These are phyloP conservation scores for Malus hybrid DNA, from an alignment of 331 rosid genomes.

Conservation along the genomic window DNA sequence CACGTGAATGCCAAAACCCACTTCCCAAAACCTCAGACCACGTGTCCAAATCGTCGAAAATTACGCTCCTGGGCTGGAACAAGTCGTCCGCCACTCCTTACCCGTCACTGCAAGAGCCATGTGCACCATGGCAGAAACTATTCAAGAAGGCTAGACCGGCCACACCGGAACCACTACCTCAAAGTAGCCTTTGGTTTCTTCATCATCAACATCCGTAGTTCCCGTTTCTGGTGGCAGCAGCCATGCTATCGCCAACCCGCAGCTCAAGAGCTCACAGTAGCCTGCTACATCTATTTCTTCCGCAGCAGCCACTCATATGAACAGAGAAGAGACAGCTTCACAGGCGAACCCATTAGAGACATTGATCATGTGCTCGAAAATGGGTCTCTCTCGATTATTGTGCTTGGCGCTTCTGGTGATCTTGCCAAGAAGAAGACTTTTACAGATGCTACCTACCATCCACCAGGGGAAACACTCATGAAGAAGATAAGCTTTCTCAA, in stretches of 20 bases:
- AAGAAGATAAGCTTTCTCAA: no score
- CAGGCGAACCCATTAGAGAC: conserved; percentile 38
- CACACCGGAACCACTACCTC: conserved; percentile 42
- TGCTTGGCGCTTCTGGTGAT: conserved; percentile 95
- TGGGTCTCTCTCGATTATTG: conserved; percentile 70
- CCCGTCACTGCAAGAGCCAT: no score
- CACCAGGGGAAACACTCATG: no score
- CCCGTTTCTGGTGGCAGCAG: conserved; percentile 36
- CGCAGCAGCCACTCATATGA: no score
- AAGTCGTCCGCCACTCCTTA: no score
- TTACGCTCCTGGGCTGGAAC: no score
- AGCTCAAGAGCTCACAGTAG: conserved; percentile 38
- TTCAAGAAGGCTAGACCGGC: conserved; percentile 99
- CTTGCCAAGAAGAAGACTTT: conserved; percentile 94
- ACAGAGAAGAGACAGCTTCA: conserved; percentile 25
- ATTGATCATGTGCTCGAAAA: conserved; percentile 42
- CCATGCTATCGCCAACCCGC: conserved; percentile 36
- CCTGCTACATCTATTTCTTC: conserved; percentile 38
- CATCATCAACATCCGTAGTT: conserved; percentile 29
- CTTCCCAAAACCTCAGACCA: no score
- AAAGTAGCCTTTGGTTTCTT: conserved; percentile 21
- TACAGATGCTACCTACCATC: no score
- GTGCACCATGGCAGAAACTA: conserved; percentile 98
- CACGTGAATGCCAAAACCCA: no score
- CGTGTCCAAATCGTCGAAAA: no score